A percentile compares a stretch with the other conserved stretches of the same genome.
Conservation (phyloP, 805 yeast genomes). For the Kurtzmaniella cleridarum region DNA sequence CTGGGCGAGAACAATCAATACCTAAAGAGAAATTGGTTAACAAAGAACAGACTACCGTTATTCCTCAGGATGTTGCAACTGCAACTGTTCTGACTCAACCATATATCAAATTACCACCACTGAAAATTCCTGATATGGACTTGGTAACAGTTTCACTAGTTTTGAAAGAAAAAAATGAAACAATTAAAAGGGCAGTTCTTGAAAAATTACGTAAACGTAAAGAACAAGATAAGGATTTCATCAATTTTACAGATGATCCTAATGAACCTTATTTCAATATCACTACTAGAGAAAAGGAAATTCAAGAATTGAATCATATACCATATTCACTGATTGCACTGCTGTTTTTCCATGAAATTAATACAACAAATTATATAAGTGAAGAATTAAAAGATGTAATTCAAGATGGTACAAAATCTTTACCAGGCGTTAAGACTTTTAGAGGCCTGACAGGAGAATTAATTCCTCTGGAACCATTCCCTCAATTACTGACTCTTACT, state of each 20-base stretch:
- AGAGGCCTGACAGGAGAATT: conserved; percentile 48
- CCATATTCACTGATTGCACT: conserved; percentile 77
- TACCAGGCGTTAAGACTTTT: conserved; percentile 41
- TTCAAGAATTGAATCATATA: conserved; percentile 55
- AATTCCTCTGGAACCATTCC: conserved; percentile 42
- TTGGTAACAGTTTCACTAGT: conserved; percentile 76
- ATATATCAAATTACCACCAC: conserved; percentile 80
- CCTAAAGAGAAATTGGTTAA: background rate
- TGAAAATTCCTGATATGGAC: conserved; percentile 90
- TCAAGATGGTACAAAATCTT: conserved; percentile 42
- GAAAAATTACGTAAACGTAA: conserved; percentile 74
- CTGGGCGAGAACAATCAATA: conserved; percentile 3
- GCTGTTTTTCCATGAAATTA: conserved; percentile 59
- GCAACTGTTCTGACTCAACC: conserved; percentile 50
- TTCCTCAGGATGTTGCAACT: conserved; percentile 12
- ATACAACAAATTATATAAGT: conserved; percentile 49
- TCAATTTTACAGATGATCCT: conserved; percentile 83
- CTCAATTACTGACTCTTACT: conserved; percentile 40
- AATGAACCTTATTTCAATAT: conserved; percentile 76
- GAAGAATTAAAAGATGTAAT: conserved; percentile 35
- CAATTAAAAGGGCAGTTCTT: conserved; percentile 76
- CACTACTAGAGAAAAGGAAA: conserved; percentile 41
- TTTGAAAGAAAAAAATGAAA: conserved; percentile 66
- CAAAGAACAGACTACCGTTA: conserved; percentile 4
- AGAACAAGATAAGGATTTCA: conserved; percentile 67